A percentile compares a stretch with the other conserved stretches of the same genome.
Evolutionary conservation across 2,329 filamentous ascomycete species (phyloP).

Genomic region (Elsinoe australis): DNA sequence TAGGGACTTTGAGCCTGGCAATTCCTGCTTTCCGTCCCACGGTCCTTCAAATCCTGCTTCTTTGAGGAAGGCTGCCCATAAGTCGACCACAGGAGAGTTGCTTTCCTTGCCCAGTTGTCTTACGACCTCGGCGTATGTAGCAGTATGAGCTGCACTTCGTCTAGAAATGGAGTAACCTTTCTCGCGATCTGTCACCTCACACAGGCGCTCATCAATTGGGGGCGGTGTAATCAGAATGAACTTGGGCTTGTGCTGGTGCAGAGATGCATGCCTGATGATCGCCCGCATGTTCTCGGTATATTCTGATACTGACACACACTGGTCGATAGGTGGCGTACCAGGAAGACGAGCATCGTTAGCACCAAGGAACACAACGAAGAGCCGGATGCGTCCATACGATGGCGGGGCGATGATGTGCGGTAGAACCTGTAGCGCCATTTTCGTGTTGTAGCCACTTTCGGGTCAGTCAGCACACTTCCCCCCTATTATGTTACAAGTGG

Average conservation of each 20-base stretch:
- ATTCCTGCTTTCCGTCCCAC: slow-evolving; percentile 33
- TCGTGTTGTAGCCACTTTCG: slow-evolving; percentile 68
- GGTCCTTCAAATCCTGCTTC: slow-evolving; percentile 46
- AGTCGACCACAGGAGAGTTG: slow-evolving; percentile 60
- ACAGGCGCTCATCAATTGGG: slow-evolving; percentile 69
- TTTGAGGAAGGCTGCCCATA: slow-evolving; percentile 72
- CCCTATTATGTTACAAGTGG: no score
- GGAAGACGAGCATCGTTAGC: slow-evolving; percentile 80
- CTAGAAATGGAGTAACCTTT: slow-evolving; percentile 32
- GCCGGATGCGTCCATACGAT: slow-evolving; percentile 53
- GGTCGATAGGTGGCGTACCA: slow-evolving; percentile 48
- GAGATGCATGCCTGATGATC: slow-evolving; percentile 64
- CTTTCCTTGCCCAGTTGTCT: slow-evolving; percentile 52
- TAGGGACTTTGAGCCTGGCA: slow-evolving; percentile 52
- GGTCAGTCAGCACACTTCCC: neutral
- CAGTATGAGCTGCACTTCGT: slow-evolving; percentile 55
- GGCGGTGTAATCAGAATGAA: slow-evolving; percentile 76
- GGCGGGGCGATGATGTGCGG: slow-evolving; percentile 64
- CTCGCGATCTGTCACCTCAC: slow-evolving; percentile 40
- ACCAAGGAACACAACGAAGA: slow-evolving; percentile 71
- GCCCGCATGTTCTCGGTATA: slow-evolving; percentile 65
- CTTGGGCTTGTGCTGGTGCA: slow-evolving; percentile 58
- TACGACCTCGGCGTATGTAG: slow-evolving; percentile 57
- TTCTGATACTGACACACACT: slow-evolving; percentile 68
- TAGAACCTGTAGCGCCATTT: slow-evolving; percentile 62